phyloP scores from a whole-genome alignment of 768 basidiomycete genomes.

The Auriscalpium vulgare region DNA sequence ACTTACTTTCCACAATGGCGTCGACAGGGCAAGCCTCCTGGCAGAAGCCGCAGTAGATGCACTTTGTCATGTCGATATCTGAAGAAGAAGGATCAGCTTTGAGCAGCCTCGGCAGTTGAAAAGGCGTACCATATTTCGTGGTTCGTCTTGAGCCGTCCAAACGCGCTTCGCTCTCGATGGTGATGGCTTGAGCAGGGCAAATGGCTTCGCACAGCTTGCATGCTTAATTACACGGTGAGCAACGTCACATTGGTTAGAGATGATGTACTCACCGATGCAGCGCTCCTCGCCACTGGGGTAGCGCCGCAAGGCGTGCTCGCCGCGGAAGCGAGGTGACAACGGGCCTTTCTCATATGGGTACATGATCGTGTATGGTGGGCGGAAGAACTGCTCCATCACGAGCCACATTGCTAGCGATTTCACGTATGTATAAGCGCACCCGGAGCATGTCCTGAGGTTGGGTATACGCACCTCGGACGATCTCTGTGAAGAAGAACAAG shows the following conservation, averaged over 20 bases:
- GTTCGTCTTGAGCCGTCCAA: conserved; percentile 93
- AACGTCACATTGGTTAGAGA: neutral
- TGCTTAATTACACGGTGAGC: conserved; percentile 39
- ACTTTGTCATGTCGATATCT: conserved; percentile 99
- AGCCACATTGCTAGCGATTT: conserved; percentile 85
- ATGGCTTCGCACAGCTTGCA: conserved; percentile 99
- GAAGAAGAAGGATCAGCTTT: neutral
- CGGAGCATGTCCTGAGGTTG: neutral
- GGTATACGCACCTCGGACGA: conserved; percentile 70
- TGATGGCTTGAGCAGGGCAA: conserved; percentile 98
- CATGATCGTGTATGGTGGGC: conserved; percentile 97
- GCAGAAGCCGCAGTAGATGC: conserved; percentile 99
- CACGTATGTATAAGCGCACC: too few relatives aligned
- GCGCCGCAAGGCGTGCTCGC: conserved; percentile 92
- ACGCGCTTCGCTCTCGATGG: conserved; percentile 96
- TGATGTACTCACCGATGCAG: conserved; percentile 75
- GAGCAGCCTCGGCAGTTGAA: neutral
- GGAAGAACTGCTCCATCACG: conserved; percentile 84
- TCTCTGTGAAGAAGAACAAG: conserved; percentile 98
- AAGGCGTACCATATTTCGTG: conserved; percentile 81
- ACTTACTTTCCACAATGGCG: conserved; percentile 96
- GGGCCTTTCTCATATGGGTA: conserved; percentile 99
- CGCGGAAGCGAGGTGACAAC: conserved; percentile 93
- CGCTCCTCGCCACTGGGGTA: conserved; percentile 98
- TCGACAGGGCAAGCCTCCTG: conserved; percentile 99